These are phyloP conservation scores for Strobilomyces dryophilus DNA, from an alignment of 768 basidiomycete genomes.

Conservation along the genomic window DNA sequence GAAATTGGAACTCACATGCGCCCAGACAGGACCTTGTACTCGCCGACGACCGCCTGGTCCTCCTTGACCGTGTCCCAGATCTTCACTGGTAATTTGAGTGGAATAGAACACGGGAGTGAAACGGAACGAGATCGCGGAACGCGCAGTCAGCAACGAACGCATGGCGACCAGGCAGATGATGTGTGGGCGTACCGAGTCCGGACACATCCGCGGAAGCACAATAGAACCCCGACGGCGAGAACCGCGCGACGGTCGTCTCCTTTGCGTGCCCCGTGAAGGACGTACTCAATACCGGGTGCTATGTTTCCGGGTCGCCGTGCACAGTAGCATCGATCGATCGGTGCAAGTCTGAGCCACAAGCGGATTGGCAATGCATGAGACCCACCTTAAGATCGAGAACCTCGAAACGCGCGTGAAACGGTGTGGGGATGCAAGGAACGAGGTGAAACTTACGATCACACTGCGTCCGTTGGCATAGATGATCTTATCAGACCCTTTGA, in stretches of 20 bases:
- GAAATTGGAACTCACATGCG: constrained; percentile 47
- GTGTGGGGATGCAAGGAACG: background rate
- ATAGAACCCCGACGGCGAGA: constrained; percentile 93
- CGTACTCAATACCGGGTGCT: constrained; percentile 64
- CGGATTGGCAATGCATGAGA: background rate
- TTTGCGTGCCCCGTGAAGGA: constrained; percentile 80
- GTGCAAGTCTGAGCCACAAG: background rate
- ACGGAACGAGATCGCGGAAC: background rate
- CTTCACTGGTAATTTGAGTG: constrained; percentile 47
- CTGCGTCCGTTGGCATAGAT: constrained; percentile 82
- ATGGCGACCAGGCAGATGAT: background rate
- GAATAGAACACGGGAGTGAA: no score
- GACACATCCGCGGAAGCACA: constrained; percentile 84
- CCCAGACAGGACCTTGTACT: constrained; percentile 72
- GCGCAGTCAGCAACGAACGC: background rate
- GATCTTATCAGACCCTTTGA: constrained; percentile 55
- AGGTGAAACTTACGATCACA: constrained; percentile 65
- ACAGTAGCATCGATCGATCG: background rate
- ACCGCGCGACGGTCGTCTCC: constrained; percentile 81
- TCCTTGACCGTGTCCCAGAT: constrained; percentile 93
- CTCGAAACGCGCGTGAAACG: constrained; percentile 34
- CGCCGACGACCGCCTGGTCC: constrained; percentile 77
- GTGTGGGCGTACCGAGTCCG: constrained; percentile 61
- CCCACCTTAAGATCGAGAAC: constrained; percentile 80
- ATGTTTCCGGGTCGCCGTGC: background rate